Evolutionary conservation across 2,329 filamentous ascomycete species (phyloP).

Genomic region (Xylaria sp.): DNA sequence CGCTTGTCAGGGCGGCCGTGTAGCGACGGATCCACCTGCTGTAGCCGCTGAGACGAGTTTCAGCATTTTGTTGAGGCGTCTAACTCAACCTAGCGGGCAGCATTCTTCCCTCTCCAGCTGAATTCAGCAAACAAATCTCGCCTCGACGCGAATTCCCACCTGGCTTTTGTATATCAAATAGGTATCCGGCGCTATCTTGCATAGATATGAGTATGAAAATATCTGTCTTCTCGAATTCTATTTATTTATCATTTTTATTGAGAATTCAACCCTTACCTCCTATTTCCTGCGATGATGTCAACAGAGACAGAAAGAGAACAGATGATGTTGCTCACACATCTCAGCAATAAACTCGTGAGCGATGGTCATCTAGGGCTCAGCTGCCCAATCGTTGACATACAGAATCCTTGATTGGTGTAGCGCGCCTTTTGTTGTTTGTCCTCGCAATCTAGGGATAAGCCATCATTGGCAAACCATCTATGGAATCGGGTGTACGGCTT

Average conservation of each 20-base stretch:
- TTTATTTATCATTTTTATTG: neutral
- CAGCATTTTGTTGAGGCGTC: neutral
- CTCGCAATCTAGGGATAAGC: neutral
- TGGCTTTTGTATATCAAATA: neutral
- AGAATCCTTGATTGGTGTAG: too few species aligned
- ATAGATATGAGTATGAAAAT: neutral
- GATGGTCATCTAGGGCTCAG: neutral
- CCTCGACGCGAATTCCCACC: neutral
- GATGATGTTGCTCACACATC: neutral
- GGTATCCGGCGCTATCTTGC: neutral
- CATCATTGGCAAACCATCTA: neutral
- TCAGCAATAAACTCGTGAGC: neutral
- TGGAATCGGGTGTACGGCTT: neutral
- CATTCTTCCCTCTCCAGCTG: neutral
- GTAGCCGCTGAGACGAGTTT: conserved; percentile 29
- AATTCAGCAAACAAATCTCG: neutral
- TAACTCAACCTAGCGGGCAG: too few species aligned
- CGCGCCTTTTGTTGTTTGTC: neutral
- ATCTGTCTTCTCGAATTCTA: neutral
- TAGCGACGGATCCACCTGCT: conserved; percentile 32
- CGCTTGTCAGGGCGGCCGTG: conserved; percentile 15
- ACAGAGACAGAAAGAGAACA: neutral
- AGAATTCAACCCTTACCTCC: too few species aligned
- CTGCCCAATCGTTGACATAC: neutral
- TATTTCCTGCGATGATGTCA: neutral